A percentile compares a stretch with the other conserved stretches of the same genome.
phyloP scores from a whole-genome alignment of 108 stramenopile genomes.

The Nannochloropsis salina region DNA sequence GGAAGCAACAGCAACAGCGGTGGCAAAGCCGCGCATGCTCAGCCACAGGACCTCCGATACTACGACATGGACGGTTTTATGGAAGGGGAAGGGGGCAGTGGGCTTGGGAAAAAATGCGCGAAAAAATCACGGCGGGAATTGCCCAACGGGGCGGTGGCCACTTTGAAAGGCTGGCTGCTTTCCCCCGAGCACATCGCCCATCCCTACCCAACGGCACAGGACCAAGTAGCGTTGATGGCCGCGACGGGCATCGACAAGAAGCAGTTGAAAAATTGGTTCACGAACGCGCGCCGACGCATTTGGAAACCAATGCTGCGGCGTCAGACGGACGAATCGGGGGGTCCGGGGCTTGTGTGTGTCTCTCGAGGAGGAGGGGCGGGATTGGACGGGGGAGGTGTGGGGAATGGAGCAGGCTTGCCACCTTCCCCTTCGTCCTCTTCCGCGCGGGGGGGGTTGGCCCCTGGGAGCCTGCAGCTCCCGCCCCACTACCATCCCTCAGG shows the following conservation, averaged over 20 bases:
- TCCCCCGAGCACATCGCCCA: constrained; percentile 82
- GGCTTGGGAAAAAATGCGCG: not conserved
- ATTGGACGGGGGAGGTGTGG: not conserved
- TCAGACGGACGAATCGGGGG: constrained; percentile 76
- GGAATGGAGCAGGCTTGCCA: constrained; percentile 45
- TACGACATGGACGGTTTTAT: not conserved
- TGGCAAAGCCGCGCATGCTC: not conserved
- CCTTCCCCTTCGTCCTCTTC: too few relatives aligned
- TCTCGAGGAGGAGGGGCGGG: not conserved
- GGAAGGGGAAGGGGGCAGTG: not conserved
- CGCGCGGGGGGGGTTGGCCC: too few relatives aligned
- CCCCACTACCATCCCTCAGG: constrained; percentile 32
- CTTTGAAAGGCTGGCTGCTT: constrained; percentile 79
- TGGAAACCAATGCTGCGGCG: constrained; percentile 92
- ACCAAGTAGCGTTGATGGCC: constrained; percentile 81
- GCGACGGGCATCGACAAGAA: constrained; percentile 88
- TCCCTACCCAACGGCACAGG: constrained; percentile 83
- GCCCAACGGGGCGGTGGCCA: constrained; percentile 76
- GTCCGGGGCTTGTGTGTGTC: constrained; percentile 29
- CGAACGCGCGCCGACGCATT: constrained; percentile 82
- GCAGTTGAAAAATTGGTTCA: constrained; percentile 93
- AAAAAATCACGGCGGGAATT: constrained; percentile 76
- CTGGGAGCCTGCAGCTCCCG: constrained; percentile 51
- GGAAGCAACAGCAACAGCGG: not conserved
- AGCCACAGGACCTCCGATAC: too few relatives aligned